Evolutionary conservation across 441 rosid species (phyloP).

Genomic region (Gossypium armourianum): DNA sequence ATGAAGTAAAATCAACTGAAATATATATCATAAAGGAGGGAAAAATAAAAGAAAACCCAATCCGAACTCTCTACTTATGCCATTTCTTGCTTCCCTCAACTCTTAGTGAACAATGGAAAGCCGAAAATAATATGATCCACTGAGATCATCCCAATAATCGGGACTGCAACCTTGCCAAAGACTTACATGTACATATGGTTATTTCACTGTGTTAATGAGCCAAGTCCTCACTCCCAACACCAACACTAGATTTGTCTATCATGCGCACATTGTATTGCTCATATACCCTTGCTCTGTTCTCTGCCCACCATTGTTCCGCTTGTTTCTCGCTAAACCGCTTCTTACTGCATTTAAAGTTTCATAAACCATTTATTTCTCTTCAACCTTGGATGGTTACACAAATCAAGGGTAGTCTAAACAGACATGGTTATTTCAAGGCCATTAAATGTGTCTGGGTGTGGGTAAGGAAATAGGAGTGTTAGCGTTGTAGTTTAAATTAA

Average conservation of each 20-base stretch:
- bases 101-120: conserved; percentile 21
- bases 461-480: not conserved
- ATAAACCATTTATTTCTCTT: not conserved
- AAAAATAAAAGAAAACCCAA: conserved; percentile 15
- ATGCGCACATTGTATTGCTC: conserved; percentile 69
- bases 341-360: conserved; percentile 43
- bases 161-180: conserved; percentile 22
- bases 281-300: conserved; percentile 75
- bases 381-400: not conserved
- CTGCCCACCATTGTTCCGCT: conserved; percentile 96
- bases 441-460: not conserved
- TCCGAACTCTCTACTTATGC: conserved; percentile 26
- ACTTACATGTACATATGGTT: conserved; percentile 27
- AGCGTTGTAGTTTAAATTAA: not conserved
- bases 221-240: conserved; percentile 56
- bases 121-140: conserved; percentile 24
- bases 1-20: conserved; percentile 10
- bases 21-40: not conserved
- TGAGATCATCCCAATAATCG: conserved; percentile 19
- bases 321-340: conserved; percentile 82
- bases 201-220: conserved; percentile 32
- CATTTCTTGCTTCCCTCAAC: conserved; percentile 22
- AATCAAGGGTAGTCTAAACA: not conserved
- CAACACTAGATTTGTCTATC: conserved; percentile 56
- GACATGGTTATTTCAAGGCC: not conserved